These are phyloP conservation scores for Epichloe sibirici DNA, from an alignment of 2,329 filamentous ascomycete genomes.

Conservation along the genomic window DNA sequence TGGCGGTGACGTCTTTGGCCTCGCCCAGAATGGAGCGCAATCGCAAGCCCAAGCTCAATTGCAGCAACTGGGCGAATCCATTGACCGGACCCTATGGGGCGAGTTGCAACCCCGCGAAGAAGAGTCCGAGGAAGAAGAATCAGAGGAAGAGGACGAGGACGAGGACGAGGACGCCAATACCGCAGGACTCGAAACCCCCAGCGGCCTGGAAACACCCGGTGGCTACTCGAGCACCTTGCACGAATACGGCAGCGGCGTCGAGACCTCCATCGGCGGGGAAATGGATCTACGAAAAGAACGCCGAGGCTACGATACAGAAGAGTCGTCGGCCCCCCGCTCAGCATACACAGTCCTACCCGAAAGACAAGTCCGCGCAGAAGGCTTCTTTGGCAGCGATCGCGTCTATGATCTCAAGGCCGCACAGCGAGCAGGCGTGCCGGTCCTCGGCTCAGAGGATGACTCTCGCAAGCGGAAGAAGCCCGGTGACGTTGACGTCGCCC, in stretches of 20 bases:
- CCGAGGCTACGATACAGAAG: conserved; percentile 79
- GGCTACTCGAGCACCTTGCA: conserved; percentile 71
- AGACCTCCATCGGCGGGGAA: conserved; percentile 70
- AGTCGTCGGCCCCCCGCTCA: conserved; percentile 56
- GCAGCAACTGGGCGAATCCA: conserved; percentile 51
- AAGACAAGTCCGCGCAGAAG: conserved; percentile 70
- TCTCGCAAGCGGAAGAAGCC: conserved; percentile 84
- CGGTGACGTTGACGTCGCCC: conserved; percentile 84
- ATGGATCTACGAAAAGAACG: conserved; percentile 80
- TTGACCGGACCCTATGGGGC: conserved; percentile 85
- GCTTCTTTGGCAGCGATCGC: conserved; percentile 93
- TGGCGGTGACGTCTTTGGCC: conserved; percentile 88
- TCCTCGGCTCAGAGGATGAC: conserved; percentile 72
- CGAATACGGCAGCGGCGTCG: conserved; percentile 58
- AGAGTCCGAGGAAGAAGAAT: conserved; percentile 58
- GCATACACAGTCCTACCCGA: conserved; percentile 88
- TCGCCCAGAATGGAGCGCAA: conserved; percentile 34
- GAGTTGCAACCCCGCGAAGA: conserved; percentile 74
- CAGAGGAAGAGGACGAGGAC: conserved; percentile 6
- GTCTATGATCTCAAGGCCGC: conserved; percentile 68
- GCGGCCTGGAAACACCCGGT: conserved; percentile 67
- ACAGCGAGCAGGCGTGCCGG: conserved; percentile 44
- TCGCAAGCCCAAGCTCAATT: conserved; percentile 26
- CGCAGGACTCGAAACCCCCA: conserved; percentile 60
- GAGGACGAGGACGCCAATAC: conserved; percentile 49